Percentiles rank a stretch among this genome's conserved stretches.
Evolutionary conservation across 768 basidiomycete genomes (phyloP).

Genomic region (Obba rivulosa): DNA sequence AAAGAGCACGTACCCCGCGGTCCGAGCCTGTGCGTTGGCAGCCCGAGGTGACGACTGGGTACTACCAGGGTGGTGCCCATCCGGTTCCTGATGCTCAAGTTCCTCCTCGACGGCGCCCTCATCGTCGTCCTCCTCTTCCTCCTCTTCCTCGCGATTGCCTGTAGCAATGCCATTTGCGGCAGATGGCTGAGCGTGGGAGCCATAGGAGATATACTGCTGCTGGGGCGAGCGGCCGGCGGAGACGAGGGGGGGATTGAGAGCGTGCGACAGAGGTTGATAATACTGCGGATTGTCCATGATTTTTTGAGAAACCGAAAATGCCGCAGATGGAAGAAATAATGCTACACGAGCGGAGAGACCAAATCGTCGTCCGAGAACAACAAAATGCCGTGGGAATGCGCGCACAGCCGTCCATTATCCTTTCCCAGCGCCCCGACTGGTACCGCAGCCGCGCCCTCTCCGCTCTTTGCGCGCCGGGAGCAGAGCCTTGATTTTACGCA

Average conservation of each 20-base stretch:
- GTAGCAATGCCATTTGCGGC: constrained; percentile 19
- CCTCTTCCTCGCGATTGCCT: constrained; percentile 42
- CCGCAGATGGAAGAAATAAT: constrained; percentile 17
- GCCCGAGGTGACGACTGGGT: constrained; percentile 22
- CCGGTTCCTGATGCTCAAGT: constrained; percentile 32
- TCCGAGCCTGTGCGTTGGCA: constrained; percentile 15
- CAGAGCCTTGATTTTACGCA: no score
- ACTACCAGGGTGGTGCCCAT: constrained; percentile 24
- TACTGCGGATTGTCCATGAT: constrained; percentile 70
- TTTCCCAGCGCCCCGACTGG: constrained; percentile 6
- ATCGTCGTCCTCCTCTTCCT: constrained; percentile 69
- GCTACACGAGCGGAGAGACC: constrained; percentile 17
- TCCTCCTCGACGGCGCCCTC: constrained; percentile 71
- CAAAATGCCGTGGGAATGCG: constrained; percentile 20
- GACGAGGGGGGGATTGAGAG: constrained; percentile 52
- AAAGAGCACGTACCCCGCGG: constrained; percentile 24
- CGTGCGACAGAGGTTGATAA: constrained; percentile 78
- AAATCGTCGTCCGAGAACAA: constrained; percentile 19
- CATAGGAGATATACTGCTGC: constrained; percentile 25
- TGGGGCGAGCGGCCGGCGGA: constrained; percentile 20
- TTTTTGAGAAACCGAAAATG: constrained; percentile 16
- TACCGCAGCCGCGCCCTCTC: background rate
- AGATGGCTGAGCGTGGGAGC: constrained; percentile 23
- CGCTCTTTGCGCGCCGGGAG: no score
- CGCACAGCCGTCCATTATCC: constrained; percentile 6